Conservation (phyloP, 2,329 filamentous ascomycete species). For the Aureobasidium sp. region DNA sequence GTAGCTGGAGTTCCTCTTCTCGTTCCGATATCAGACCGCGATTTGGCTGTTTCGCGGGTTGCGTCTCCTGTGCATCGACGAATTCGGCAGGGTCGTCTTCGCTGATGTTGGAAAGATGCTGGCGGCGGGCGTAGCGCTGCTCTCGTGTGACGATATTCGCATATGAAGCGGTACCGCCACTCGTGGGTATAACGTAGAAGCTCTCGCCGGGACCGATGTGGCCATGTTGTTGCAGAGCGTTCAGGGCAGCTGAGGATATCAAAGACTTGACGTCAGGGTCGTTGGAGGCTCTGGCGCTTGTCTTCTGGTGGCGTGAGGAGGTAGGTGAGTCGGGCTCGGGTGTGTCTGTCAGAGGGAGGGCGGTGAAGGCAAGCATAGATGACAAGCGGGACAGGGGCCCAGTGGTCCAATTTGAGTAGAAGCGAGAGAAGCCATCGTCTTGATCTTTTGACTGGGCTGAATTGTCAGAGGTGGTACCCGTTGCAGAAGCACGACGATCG, state of each 20-base stretch:
- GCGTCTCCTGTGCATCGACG: slow-evolving; percentile 74
- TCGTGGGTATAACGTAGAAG: slow-evolving; percentile 92
- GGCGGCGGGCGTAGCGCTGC: slow-evolving; percentile 42
- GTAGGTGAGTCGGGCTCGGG: slow-evolving; percentile 21
- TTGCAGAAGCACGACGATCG: slow-evolving; percentile 20
- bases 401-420: slow-evolving; percentile 80
- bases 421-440: slow-evolving; percentile 72
- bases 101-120: slow-evolving; percentile 25
- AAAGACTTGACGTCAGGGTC: slow-evolving; percentile 71
- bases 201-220: slow-evolving; percentile 56
- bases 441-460: slow-evolving; percentile 10
- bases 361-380: slow-evolving; percentile 85
- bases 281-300: slow-evolving; percentile 26
- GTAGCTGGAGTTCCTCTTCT: slow-evolving; percentile 74
- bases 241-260: slow-evolving; percentile 78
- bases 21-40: slow-evolving; percentile 31
- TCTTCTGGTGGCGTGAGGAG: slow-evolving; percentile 22
- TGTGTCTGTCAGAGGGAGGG: slow-evolving; percentile 59
- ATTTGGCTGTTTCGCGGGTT: slow-evolving; percentile 37
- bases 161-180: slow-evolving; percentile 86
- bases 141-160: slow-evolving; percentile 66
- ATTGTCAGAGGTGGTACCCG: slow-evolving; percentile 19
- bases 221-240: slow-evolving; percentile 53
- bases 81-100: slow-evolving; percentile 70
- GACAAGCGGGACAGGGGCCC: slow-evolving; percentile 82